Percentiles rank a stretch among this genome's conserved stretches.
Evolutionary conservation across 208 protist genomes (phyloP).

Genomic region (Phytomonas serpens): DNA sequence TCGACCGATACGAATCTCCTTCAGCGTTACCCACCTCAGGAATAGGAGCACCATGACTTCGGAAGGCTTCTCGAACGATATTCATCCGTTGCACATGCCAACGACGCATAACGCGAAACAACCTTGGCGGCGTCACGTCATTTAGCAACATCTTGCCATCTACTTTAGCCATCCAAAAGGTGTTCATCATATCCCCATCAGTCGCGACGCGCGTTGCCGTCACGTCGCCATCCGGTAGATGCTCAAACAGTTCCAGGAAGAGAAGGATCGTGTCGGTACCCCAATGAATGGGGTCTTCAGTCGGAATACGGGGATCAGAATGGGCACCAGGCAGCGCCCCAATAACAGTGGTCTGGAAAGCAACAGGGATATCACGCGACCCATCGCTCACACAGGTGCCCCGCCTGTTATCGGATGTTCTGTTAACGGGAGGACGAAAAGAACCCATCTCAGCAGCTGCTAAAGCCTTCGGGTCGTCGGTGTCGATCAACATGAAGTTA

Average conservation of each 20-base stretch:
- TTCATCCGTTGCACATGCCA: slow-evolving; percentile 68
- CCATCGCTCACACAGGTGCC: neutral
- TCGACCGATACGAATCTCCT: neutral
- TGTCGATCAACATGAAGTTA: slow-evolving; percentile 27
- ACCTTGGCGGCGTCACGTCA: slow-evolving; percentile 38
- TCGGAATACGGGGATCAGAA: slow-evolving; percentile 30
- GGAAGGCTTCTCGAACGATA: neutral
- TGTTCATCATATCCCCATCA: slow-evolving; percentile 57
- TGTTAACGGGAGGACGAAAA: neutral
- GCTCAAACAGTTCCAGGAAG: slow-evolving; percentile 43
- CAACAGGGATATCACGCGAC: neutral
- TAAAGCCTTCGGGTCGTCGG: slow-evolving; percentile 6
- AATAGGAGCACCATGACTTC: neutral
- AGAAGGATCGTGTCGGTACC: slow-evolving; percentile 46
- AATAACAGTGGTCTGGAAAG: slow-evolving; percentile 6
- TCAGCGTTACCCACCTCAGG: neutral
- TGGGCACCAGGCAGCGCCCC: slow-evolving; percentile 24
- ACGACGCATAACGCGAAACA: slow-evolving; percentile 73
- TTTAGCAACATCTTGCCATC: slow-evolving; percentile 63
- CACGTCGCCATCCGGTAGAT: slow-evolving; percentile 10
- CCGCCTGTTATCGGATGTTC: neutral
- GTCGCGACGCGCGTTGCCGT: slow-evolving; percentile 17
- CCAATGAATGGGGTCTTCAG: slow-evolving; percentile 61
- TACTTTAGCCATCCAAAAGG: slow-evolving; percentile 53
- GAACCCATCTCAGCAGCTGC: neutral